Evolutionary conservation across 2,329 filamentous ascomycete species (phyloP), one percentile per base, ranked within the genome.

Genomic region (Aspergillus brasiliensis): DNA sequence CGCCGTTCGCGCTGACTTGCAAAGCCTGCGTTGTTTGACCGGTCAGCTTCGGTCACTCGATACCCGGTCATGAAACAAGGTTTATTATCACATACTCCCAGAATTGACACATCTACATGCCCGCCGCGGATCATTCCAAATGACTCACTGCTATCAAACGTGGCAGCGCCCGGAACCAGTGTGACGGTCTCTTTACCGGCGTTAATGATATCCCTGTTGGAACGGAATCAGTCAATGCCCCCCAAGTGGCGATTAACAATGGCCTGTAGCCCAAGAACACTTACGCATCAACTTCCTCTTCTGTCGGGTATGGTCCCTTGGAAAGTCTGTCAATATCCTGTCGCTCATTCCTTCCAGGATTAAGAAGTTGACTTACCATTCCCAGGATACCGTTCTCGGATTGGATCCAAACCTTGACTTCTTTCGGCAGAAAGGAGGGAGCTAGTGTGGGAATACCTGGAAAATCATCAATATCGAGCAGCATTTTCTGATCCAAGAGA

Each of bases 101-200:
- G 84, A 69, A 96, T 92, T 0, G 90, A 92, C 5, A 96, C 88
- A 70, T 96, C 88, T 44, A 96, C 88, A 69, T 92, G 90, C 0
- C 91, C 91, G 54, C 91, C 90, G 10, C 91, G 86, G 67, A 96
- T 96, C 91, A 95, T 95, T 67, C 85, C 87, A 70, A 96, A 96
- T 1, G 89, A 92, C 76, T 95, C 91, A 63, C 89, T 84, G 47
- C 86, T 90, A 73, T 92, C 91, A 68, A 95, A 96, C 8, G 87
- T 89, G 0, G 88, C 84, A 0, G 90, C 91, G 1, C 91, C 91
- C 0, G 89, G 88, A 0, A 91, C 79, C 0, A 95, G 82, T 0
- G 91, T 95, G 0, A 93, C 90, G 0, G 91, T 96, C 74, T 96
- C 91, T 73, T 96, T 96, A 59, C 91, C 91, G 0, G 91, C 91